phyloP scores from a whole-genome alignment of 2,329 filamentous ascomycete genomes.

The Xylaria hypoxylon region DNA sequence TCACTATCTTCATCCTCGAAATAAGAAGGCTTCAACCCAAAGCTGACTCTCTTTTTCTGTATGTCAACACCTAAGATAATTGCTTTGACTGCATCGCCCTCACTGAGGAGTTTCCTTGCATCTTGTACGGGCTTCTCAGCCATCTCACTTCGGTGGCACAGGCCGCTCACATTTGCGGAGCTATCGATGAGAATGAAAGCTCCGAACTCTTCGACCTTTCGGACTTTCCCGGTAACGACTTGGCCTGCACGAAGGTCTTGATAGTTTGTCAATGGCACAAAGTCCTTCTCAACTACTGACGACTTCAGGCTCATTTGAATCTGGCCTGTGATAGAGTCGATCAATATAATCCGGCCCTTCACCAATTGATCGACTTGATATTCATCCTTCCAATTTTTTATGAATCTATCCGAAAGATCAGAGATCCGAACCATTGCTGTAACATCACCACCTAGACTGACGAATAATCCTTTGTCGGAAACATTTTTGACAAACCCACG shows the following conservation, averaged over 20 bases:
- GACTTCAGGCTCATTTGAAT: slow-evolving; percentile 89
- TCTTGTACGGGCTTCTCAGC: slow-evolving; percentile 85
- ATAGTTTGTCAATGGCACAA: slow-evolving; percentile 77
- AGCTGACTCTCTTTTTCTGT: slow-evolving; percentile 82
- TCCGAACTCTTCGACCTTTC: slow-evolving; percentile 94
- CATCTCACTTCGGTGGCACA: slow-evolving; percentile 94
- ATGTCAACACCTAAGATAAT: slow-evolving; percentile 82
- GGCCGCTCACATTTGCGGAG: slow-evolving; percentile 87
- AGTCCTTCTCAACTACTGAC: slow-evolving; percentile 84
- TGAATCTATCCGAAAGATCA: slow-evolving; percentile 87
- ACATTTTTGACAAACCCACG: slow-evolving; percentile 94
- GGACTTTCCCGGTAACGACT: slow-evolving; percentile 87
- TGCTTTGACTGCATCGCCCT: slow-evolving; percentile 94
- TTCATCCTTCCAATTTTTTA: slow-evolving; percentile 95
- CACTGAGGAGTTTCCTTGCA: slow-evolving; percentile 88
- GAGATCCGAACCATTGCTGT: slow-evolving; percentile 86
- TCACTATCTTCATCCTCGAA: slow-evolving; percentile 73
- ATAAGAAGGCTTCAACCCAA: slow-evolving; percentile 93
- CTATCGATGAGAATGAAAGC: slow-evolving; percentile 93
- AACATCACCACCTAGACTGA: slow-evolving; percentile 83
- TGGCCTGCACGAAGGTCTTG: slow-evolving; percentile 83
- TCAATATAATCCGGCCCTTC: slow-evolving; percentile 81
- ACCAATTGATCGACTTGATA: slow-evolving; percentile 93
- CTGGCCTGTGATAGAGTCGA: slow-evolving; percentile 76
- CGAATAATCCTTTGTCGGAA: slow-evolving; percentile 87